A percentile compares a stretch with the other conserved stretches of the same genome.
These are phyloP conservation scores for Chalara sp. DNA, from an alignment of 2,329 filamentous ascomycete genomes.

Conservation along the genomic window DNA sequence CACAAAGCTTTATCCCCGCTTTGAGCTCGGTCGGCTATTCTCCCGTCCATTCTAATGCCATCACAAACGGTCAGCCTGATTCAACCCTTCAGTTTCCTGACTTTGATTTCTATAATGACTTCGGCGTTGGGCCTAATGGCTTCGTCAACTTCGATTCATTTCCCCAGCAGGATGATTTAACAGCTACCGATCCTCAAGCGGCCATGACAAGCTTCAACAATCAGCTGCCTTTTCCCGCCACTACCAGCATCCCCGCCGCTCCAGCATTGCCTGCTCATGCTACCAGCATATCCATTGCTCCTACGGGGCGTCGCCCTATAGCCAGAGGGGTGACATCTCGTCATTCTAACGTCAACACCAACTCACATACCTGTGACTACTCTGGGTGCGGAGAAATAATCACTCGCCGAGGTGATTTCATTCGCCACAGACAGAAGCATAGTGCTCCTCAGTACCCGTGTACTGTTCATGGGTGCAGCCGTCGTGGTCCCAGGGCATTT, in stretches of 20 bases:
- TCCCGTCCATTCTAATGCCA: conserved; percentile 2
- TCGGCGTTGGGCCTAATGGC: conserved; percentile 1
- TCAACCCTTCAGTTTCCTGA: conserved; percentile 2
- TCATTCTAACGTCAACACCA: too few species aligned
- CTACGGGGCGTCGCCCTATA: too few species aligned
- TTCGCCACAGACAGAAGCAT: too few species aligned
- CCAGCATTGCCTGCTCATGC: neutral
- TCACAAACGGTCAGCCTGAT: conserved; percentile 6
- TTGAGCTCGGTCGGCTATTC: conserved; percentile 2
- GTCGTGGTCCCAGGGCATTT: too few species aligned
- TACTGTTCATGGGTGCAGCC: too few species aligned
- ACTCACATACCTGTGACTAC: too few species aligned
- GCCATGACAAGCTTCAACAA: conserved; percentile 4
- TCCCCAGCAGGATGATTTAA: conserved; percentile 2
- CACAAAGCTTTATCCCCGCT: neutral
- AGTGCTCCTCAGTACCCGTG: too few species aligned
- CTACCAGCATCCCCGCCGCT: conserved; percentile 4
- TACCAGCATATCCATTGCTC: too few species aligned
- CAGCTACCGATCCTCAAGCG: conserved; percentile 3
- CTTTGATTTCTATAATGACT: conserved; percentile 5
- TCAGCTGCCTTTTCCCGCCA: conserved; percentile 2
- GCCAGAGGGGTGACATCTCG: too few species aligned
- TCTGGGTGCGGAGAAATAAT: too few species aligned
- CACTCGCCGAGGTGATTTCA: too few species aligned
- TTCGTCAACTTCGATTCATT: conserved; percentile 1